phyloP scores from a whole-genome alignment of 2,329 filamentous ascomycete genomes.

The Sporothrix pallida region DNA sequence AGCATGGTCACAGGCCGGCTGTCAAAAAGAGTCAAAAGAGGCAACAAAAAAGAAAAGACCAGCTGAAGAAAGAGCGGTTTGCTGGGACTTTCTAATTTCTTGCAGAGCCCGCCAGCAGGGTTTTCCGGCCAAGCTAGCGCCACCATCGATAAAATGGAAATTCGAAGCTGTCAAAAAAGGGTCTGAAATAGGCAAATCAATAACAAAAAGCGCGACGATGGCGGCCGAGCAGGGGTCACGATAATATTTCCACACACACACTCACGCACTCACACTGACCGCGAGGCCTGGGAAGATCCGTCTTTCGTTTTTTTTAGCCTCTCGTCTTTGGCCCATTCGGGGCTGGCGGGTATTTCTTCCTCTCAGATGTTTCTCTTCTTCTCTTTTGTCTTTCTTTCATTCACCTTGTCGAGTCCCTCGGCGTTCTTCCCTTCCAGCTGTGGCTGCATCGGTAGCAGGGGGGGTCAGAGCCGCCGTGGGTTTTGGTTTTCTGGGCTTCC shows the following conservation, averaged over 20 bases:
- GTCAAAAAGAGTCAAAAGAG: not conserved
- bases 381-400: not conserved
- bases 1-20: not conserved
- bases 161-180: not conserved
- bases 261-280: not conserved
- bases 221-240: not conserved
- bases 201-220: not conserved
- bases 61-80: not conserved
- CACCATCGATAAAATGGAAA: constrained; percentile 18
- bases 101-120: constrained; percentile 9
- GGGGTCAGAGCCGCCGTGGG: not conserved
- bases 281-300: constrained; percentile 23
- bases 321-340: constrained; percentile 4
- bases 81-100: constrained; percentile 19
- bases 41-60: not conserved
- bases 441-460: constrained; percentile 19
- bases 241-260: not conserved
- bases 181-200: not conserved
- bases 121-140: constrained; percentile 12
- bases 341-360: not conserved
- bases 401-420: no score
- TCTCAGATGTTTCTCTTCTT: not conserved
- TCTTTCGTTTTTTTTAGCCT: constrained; percentile 15
- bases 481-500: not conserved
- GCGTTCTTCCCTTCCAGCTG: not conserved